Base-by-base conservation (phyloP, 1,139 yeast species). In the Arxiozyma slooffiae region DNA sequence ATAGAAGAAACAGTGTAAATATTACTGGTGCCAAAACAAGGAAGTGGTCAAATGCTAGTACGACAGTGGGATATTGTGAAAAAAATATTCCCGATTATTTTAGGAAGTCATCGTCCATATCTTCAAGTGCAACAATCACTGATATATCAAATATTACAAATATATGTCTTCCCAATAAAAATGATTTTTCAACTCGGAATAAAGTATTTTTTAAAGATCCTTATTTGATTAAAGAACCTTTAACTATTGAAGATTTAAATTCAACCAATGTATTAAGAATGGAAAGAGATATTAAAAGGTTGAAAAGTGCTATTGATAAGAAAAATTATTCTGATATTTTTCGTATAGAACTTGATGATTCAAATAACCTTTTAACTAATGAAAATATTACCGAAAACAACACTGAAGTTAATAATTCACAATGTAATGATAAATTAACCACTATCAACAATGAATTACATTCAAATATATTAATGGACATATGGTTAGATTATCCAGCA, bases 1-100 rank as follows among this genome's bases (percentile, higher is more conserved):
- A 39, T 21, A 23, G 34, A 23, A 40, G 43, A n/a, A 22, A 11
- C 18, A 37, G 24, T n/a, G 23, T 7, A 9, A 14, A 37, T 37
- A 37, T 22, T 14, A 3, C 16, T 20, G 1, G 11, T n/a, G 4
- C 9, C 2, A 37, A 42, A 4, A 30, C 7, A 7, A 47, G 49
- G 26, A 47, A 41, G n/a, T 47, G 41, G 42, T 47, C 49, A 9
- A 38, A 38, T 34, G 44, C 34, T 8, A 41, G 45, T 41, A 41
- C 49, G 7, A 9, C 41, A 4, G 17, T 24, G n/a, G 42, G 16
- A 4, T 22, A 26, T 20, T 7, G 14, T 1, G 16, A 11, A 18
- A 17, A 16, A 3, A 9, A 24, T 20, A 20, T 30, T 11, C 36
- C 36, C 14, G 14, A 30, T n/a, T 14, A 6, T 16, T 45, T 42